Base-by-base conservation (phyloP, 495 filamentous ascomycete genomes). In the Ascobolus immersus region DNA sequence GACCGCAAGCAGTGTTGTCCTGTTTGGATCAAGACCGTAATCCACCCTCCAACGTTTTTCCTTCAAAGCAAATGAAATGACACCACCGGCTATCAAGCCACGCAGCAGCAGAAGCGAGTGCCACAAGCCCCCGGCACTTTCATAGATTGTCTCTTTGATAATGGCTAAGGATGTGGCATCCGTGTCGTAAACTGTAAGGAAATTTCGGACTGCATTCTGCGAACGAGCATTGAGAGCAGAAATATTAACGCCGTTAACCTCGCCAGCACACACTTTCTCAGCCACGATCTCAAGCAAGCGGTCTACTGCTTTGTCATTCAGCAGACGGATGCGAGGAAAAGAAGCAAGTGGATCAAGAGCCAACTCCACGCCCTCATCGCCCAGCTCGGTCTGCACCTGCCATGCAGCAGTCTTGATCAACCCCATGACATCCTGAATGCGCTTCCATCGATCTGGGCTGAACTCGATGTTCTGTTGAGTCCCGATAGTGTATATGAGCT, bases 401-500 rank as follows among this genome's bases (percentile, higher is more conserved):
- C 42, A 44, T 41, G 51, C 13, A 2, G 33, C 32, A 25, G 43
- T 41, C n/a, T n/a, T n/a, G 8, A 73, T 41, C 4, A 67, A 33
- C 3, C 47, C 38, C 1, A 77, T 50, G 0, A 77, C 39, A 4
- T 59, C 32, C 21, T 77, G 69, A 23, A 69, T 59, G 1, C 65
- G 37, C 0, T 36, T 40, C 75, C 74, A 82, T 24, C 74, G 53
- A 10, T 60, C 48, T 0, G 66, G 65, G 35, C 57, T 61, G 12
- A 61, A 47, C 10, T 77, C 71, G 3, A 70, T 51, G 0, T 58
- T 36, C 2, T 44, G 39, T 33, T 73, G 69, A 2, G 36, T 32
- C 4, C 75, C 73, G 39, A 75, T 64, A 0, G 70, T 71, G 39
- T 80, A 82, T 10, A 77, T 62, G 56, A 75, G 42, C 41, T 75